Percentiles rank a stretch among this genome's conserved stretches.
Evolutionary conservation across 495 filamentous ascomycete genomes (phyloP).

Genomic region (Penicillium daleae): DNA sequence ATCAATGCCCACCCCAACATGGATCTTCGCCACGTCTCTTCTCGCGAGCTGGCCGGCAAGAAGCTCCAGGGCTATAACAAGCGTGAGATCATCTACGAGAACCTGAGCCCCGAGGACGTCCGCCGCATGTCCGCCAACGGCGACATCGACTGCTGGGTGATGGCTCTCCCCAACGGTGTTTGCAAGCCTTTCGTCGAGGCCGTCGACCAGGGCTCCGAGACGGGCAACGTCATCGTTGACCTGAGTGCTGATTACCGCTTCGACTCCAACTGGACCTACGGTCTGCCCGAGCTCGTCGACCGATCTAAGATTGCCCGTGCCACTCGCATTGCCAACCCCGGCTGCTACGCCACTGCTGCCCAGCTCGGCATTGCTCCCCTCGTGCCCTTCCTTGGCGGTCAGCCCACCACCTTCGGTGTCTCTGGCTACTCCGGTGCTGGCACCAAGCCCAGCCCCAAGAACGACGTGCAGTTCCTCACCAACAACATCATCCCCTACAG

Average conservation of each 20-base stretch:
- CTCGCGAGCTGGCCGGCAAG: constrained; percentile 89
- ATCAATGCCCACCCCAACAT: constrained; percentile 92
- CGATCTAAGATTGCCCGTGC: constrained; percentile 78
- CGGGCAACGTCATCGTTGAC: constrained; percentile 85
- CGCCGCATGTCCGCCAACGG: constrained; percentile 86
- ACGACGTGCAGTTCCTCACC: constrained; percentile 84
- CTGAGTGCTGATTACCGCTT: constrained; percentile 96
- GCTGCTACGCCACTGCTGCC: constrained; percentile 96
- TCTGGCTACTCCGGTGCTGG: constrained; percentile 96
- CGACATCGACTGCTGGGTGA: constrained; percentile 98
- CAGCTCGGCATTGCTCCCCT: constrained; percentile 89
- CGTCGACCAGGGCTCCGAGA: constrained; percentile 70
- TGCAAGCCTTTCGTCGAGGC: constrained; percentile 97
- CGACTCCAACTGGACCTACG: constrained; percentile 89
- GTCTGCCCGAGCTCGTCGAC: constrained; percentile 85
- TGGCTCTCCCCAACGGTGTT: constrained; percentile 96
- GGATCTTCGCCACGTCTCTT: constrained; percentile 92
- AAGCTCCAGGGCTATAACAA: constrained; percentile 91
- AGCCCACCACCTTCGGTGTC: constrained; percentile 89
- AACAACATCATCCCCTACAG: constrained; percentile 94
- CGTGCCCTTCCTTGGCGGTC: constrained; percentile 73
- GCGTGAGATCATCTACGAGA: constrained; percentile 92
- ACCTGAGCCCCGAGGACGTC: constrained; percentile 86
- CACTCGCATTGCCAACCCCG: constrained; percentile 89
- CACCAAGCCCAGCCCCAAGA: constrained; percentile 94